Percentiles rank a stretch among this genome's conserved stretches.
These are phyloP conservation scores for Linum trigynum DNA, from an alignment of 345 rosid species.

Conservation along the genomic window DNA sequence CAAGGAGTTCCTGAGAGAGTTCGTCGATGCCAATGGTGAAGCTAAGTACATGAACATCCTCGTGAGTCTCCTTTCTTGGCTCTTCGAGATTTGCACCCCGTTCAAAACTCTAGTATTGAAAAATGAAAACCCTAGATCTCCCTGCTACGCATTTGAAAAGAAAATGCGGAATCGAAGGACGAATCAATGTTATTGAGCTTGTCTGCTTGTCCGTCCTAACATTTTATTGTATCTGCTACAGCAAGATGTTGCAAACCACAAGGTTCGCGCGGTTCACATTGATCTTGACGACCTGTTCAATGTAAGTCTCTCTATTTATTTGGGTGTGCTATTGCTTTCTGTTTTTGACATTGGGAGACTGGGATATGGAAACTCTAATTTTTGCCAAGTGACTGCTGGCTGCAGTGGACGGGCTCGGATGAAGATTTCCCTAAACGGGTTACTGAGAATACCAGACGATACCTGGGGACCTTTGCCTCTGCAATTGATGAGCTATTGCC, in stretches of 20 bases:
- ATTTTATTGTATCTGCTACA: conserved; percentile 18
- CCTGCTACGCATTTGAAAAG: background rate
- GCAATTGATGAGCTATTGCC: conserved; percentile 83
- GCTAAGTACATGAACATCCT: conserved; percentile 75
- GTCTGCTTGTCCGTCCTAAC: background rate
- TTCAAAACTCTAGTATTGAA: background rate
- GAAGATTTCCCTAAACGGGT: conserved; percentile 62
- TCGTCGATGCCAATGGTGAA: conserved; percentile 55
- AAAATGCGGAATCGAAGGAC: background rate
- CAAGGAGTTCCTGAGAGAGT: conserved; percentile 69
- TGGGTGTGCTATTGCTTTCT: background rate
- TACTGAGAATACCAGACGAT: conserved; percentile 81
- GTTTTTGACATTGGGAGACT: background rate
- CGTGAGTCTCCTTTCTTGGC: conserved; percentile 36
- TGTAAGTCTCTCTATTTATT: conserved; percentile 29
- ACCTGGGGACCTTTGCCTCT: conserved; percentile 57
- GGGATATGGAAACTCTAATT: conserved; percentile 10
- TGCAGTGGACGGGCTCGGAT: conserved; percentile 54
- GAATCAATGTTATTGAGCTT: background rate
- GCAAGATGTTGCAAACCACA: conserved; percentile 88
- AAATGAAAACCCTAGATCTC: background rate
- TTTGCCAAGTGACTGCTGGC: background rate
- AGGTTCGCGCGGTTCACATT: conserved; percentile 62
- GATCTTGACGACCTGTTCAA: conserved; percentile 70
- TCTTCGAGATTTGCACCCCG: background rate